Evolutionary conservation across 2,329 filamentous ascomycete genomes (phyloP).

Genomic region (Lecanicillium sp.): DNA sequence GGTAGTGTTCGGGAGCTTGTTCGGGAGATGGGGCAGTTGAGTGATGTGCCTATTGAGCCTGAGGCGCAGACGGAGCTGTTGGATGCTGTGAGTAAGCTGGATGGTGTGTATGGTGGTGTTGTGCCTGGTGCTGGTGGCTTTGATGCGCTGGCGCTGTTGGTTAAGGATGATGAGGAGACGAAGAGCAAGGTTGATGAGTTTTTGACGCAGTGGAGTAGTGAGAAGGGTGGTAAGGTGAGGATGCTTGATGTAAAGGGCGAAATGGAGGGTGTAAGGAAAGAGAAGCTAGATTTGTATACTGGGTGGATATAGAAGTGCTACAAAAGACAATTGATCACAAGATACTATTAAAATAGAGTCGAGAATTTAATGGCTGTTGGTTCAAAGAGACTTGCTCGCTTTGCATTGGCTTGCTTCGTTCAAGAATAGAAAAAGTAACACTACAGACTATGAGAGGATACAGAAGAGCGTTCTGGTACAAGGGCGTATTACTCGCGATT

Average conservation of each 20-base stretch:
- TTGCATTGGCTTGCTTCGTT: too few relatives aligned
- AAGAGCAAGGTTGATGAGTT: constrained; percentile 51
- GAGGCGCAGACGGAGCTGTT: constrained; percentile 74
- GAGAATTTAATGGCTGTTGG: too few relatives aligned
- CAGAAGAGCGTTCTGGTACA: too few relatives aligned
- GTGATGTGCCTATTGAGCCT: constrained; percentile 83
- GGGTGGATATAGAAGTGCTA: constrained; percentile 28
- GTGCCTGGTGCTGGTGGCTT: constrained; percentile 92
- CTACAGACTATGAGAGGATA: too few relatives aligned
- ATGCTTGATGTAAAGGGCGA: constrained; percentile 64
- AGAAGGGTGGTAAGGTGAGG: constrained; percentile 54
- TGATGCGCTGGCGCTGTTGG: constrained; percentile 76
- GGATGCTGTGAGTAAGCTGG: constrained; percentile 61
- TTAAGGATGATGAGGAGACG: constrained; percentile 63
- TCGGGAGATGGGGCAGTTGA: constrained; percentile 64
- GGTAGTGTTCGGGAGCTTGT: constrained; percentile 52
- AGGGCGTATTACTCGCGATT: too few relatives aligned
- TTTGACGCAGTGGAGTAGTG: constrained; percentile 55
- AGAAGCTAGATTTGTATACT: constrained; percentile 34
- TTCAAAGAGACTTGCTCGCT: too few relatives aligned
- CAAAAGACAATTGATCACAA: too few relatives aligned
- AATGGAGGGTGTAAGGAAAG: constrained; percentile 53
- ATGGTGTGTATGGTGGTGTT: constrained; percentile 82
- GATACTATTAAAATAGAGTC: too few relatives aligned
- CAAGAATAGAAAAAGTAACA: too few relatives aligned